phyloP scores from a whole-genome alignment of 306 rosid species.

The Rosa lucieae region DNA sequence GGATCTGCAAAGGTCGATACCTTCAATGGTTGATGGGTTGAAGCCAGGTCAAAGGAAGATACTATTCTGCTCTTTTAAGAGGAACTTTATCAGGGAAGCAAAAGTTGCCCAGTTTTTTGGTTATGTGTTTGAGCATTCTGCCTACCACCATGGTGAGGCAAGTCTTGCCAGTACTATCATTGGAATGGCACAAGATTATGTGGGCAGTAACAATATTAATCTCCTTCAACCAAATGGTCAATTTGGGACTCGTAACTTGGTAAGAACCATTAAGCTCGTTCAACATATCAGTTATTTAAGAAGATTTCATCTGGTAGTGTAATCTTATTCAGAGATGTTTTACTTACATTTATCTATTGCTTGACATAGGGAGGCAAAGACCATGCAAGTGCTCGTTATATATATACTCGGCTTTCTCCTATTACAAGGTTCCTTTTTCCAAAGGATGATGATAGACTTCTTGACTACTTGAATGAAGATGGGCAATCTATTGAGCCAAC shows the following conservation, averaged over 20 bases:
- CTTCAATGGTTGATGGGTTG: constrained; percentile 93
- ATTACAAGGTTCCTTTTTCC: constrained; percentile 75
- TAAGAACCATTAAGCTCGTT: constrained; percentile 12
- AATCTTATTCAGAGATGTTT: background rate
- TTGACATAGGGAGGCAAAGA: constrained; percentile 46
- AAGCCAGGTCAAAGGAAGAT: constrained; percentile 98
- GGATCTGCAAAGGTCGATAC: constrained; percentile 90
- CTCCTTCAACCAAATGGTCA: constrained; percentile 91
- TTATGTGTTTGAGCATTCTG: constrained; percentile 90
- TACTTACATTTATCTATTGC: no score
- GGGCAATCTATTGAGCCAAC: constrained; percentile 74
- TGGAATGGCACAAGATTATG: constrained; percentile 92
- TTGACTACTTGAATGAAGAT: constrained; percentile 86
- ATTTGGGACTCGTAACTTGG: constrained; percentile 92
- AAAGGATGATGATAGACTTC: constrained; percentile 80
- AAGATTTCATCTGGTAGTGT: background rate
- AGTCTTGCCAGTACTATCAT: constrained; percentile 85
- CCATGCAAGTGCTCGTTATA: constrained; percentile 87
- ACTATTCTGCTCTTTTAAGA: constrained; percentile 80
- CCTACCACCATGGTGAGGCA: constrained; percentile 93
- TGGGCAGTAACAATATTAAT: constrained; percentile 89
- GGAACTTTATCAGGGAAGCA: constrained; percentile 79
- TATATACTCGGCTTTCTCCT: constrained; percentile 58
- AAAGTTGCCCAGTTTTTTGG: constrained; percentile 93
- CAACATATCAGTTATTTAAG: background rate